These are phyloP conservation scores for Mortierella sp. DNA, from an alignment of 371 early-diverging fungal species.

Conservation along the genomic window DNA sequence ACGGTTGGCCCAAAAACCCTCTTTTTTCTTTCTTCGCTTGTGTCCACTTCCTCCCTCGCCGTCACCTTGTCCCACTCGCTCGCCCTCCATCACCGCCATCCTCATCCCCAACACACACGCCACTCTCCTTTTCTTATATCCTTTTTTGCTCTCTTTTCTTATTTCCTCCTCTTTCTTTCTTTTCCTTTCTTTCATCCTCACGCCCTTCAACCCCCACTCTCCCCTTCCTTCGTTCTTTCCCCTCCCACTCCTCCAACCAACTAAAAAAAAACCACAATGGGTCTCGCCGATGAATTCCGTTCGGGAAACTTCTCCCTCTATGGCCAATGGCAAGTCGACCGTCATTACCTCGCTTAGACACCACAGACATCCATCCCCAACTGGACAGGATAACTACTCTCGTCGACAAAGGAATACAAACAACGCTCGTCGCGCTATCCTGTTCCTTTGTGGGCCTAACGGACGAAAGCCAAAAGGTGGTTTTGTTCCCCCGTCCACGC, in stretches of 20 bases:
- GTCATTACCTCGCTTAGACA: not conserved
- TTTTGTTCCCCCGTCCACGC: not conserved
- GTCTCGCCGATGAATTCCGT: conserved; percentile 36
- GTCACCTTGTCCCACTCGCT: conserved; percentile 1
- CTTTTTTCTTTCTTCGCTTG: not conserved
- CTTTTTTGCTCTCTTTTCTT: not conserved
- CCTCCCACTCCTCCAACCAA: not conserved
- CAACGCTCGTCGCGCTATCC: not conserved
- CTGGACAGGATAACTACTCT: conserved; percentile 30
- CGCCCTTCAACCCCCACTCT: not conserved
- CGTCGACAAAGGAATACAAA: not conserved
- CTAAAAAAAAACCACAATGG: conserved; percentile 22
- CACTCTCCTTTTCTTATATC: not conserved
- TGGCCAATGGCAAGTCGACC: conserved; percentile 39
- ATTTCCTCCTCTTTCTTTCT: not conserved
- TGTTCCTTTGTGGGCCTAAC: not conserved
- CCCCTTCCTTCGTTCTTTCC: not conserved
- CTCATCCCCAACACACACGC: conserved; percentile 1
- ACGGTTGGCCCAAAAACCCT: not conserved
- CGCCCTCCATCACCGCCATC: not conserved
- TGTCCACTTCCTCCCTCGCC: conserved; percentile 13
- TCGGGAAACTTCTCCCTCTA: conserved; percentile 53
- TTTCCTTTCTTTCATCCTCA: not conserved
- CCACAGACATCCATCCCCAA: not conserved
- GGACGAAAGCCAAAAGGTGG: not conserved